Evolutionary conservation across 2,329 filamentous ascomycete genomes (phyloP), one percentile per base, ranked within the genome.

Genomic region (Hypoxylon sp.): DNA sequence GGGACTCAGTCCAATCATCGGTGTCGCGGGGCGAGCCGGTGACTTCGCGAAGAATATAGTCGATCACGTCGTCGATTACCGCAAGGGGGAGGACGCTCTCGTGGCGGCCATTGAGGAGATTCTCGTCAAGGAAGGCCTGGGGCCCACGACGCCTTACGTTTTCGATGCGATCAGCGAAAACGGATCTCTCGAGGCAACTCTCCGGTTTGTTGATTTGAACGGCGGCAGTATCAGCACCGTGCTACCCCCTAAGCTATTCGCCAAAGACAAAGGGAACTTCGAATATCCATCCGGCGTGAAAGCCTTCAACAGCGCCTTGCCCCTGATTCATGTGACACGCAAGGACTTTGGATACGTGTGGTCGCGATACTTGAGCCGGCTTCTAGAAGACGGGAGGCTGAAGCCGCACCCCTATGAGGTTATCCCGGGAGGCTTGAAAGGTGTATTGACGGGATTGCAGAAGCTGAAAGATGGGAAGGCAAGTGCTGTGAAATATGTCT

Each of bases 401-500:
- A 77, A 73, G 62, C 70, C 74, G 6, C 84, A 87, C 72, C 82
- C 82, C 43, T 74, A 78, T 46, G 83, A 87, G 73, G 78, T 88
- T 11, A 73, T 87, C 1, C 76, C 80, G 0, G 84, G 85, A 2
- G 87, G 87, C 0, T 68, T 90, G 52, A 78, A 73, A 3, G 85
- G 87, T 0, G 74, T 89, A 1, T 76, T 87, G 70, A 75, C 71
- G 32, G 87, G 78, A 0, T 71, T 91, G 74, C 73, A 75, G 67
- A 83, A 86, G 65, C 73, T 91, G 71, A 85, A 82, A 72, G 80
- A 79, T 26, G 88, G 88, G 0, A 87, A 85, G 74, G 87, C 85
- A 20, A 88, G 84, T 70, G 88, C 82, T 1, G 79, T 86, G 0
- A 91, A 91, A 76, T 90, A 89, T 77, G 84, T 91, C 0, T 86